Conservation (phyloP, 164 flowering plant species). For the Santalum album region DNA sequence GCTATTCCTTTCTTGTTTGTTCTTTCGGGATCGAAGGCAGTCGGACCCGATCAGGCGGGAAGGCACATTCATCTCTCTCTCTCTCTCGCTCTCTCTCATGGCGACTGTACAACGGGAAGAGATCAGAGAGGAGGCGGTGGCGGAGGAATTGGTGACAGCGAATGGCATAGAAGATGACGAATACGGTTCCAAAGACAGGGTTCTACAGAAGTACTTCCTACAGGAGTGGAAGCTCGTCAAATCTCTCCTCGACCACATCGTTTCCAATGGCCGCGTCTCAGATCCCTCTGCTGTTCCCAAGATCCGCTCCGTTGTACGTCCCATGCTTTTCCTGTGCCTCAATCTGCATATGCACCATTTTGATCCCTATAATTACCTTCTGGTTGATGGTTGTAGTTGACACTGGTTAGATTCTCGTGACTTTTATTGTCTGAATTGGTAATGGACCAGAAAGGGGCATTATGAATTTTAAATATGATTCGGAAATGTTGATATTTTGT, state of each 20-base stretch:
- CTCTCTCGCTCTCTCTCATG: conserved; percentile 12
- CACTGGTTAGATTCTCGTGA: too few relatives aligned
- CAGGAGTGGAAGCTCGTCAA: conserved; percentile 82
- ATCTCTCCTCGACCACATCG: conserved; percentile 66
- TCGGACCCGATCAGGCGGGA: too few relatives aligned
- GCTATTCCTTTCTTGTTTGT: too few relatives aligned
- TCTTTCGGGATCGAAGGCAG: too few relatives aligned
- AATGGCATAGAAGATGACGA: conserved; percentile 51
- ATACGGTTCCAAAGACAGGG: conserved; percentile 57
- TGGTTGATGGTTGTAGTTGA: too few relatives aligned
- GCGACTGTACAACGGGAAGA: not conserved
- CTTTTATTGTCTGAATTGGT: too few relatives aligned
- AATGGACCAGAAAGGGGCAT: too few relatives aligned
- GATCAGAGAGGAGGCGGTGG: not conserved
- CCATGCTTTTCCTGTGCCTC: conserved; percentile 2
- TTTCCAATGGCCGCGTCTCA: conserved; percentile 50
- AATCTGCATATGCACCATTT: too few relatives aligned
- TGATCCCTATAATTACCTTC: too few relatives aligned
- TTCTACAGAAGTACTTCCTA: conserved; percentile 70
- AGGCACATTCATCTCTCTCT: not conserved
- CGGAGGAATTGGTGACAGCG: not conserved
- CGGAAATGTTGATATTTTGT: too few relatives aligned
- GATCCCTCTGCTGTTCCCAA: conserved; percentile 59
- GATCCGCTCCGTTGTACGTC: conserved; percentile 76
- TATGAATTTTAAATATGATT: too few relatives aligned